Evolutionary conservation across 495 filamentous ascomycete species (phyloP), one percentile per base, ranked within the genome.

Genomic region (Penicillium parvum): DNA sequence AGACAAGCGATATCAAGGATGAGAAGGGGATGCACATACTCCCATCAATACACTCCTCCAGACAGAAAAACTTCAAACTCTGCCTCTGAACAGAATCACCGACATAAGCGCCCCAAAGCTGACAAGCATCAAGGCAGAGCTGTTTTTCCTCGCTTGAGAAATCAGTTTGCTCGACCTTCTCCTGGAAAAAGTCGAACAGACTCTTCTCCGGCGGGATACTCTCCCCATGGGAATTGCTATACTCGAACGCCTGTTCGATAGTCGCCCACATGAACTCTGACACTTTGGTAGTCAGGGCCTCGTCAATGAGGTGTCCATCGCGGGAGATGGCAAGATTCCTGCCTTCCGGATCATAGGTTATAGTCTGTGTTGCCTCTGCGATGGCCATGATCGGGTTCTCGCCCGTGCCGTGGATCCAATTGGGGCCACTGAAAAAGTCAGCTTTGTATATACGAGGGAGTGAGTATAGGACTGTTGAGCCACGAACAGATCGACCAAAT

Each of bases 11-110:
- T 12, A 4, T 10, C n/a, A 12, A n/a, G n/a, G n/a, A n/a, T n/a
- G 1, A 42, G 4, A 23, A 7, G 17, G 20, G 21, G 19, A 2
- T 8, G 30, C 27, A 73, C 80, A 60, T 61, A 86, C 87, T 83
- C 34, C 90, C 90, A 55, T 94, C 90, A 53, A 96, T 82, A 45
- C 85, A 90, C 65, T 96, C 89, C 63, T 98, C 92, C n/a, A 98
- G 58, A 75, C 84, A 91, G 53, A 96, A 94, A 65, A 88, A 95
- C 58, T 84, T 92, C 40, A 98, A 57, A 62, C 89, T 95, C 55
- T 98, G 92, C 30, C 61, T 77, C 40, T 76, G 71, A 30, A 95
- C 73, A 12, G 79, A 73, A 32, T 85, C 87, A 7, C 92, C 92
- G 15, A 96, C 83, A 62, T 92, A 95, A 3, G 82, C 78, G 2